Evolutionary conservation across 345 rosid species (phyloP).

Genomic region (Barbarea vulgaris): DNA sequence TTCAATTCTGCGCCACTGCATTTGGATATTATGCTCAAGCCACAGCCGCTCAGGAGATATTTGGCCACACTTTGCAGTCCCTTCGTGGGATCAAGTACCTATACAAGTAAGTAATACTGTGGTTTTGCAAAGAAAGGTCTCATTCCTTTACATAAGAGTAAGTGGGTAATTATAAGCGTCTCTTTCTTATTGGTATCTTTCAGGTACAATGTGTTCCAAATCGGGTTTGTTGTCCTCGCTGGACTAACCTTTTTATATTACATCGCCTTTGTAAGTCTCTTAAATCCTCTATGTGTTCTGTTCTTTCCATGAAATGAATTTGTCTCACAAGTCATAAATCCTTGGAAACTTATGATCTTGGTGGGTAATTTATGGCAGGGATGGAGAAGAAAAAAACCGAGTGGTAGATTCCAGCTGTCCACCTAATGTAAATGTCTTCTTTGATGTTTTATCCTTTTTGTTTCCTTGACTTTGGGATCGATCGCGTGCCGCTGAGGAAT

Average conservation of each 20-base stretch:
- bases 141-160: not conserved
- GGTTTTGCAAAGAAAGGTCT: not conserved
- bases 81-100: slow-evolving; percentile 90
- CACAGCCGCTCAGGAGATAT: slow-evolving; percentile 95
- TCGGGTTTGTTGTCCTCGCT: slow-evolving; percentile 73
- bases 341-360: not conserved
- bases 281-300: not conserved
- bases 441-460: not conserved
- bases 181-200: not conserved
- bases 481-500: slow-evolving; percentile 17
- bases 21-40: slow-evolving; percentile 98
- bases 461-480: slow-evolving; percentile 27
- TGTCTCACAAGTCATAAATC: not conserved
- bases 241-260: slow-evolving; percentile 86
- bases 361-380: slow-evolving; percentile 53
- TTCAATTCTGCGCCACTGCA: slow-evolving; percentile 91
- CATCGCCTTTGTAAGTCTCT: slow-evolving; percentile 68
- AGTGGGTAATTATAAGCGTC: not conserved
- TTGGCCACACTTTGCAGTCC: slow-evolving; percentile 94
- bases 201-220: slow-evolving; percentile 96
- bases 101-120: slow-evolving; percentile 71
- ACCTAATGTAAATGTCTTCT: slow-evolving; percentile 38
- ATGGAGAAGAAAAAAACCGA: slow-evolving; percentile 86
- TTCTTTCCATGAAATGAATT: not conserved
- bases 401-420: slow-evolving; percentile 84